A percentile compares a stretch with the other conserved stretches of the same genome.
These are phyloP conservation scores for Prunella vulgaris DNA, from an alignment of 257 asterid genomes.

Conservation along the genomic window DNA sequence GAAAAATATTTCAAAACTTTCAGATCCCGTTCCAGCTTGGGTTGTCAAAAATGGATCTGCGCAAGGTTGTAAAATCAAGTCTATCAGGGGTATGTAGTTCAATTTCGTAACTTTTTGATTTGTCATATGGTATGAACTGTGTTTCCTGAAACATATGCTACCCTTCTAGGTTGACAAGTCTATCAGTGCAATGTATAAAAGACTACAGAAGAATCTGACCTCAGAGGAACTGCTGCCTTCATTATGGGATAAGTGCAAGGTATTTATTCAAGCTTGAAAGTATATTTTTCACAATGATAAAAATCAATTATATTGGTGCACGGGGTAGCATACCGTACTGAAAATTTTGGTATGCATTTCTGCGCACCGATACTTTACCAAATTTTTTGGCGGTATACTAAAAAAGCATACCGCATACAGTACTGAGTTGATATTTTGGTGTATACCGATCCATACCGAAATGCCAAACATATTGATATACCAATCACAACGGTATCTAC, in stretches of 20 bases:
- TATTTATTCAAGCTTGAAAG: constrained; percentile 24
- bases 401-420: too few relatives aligned
- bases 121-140: constrained; percentile 11
- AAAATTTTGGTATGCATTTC: too few relatives aligned
- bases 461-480: too few relatives aligned
- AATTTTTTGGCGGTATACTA: too few relatives aligned
- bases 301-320: constrained; percentile 6
- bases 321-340: too few relatives aligned
- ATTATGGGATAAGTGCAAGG: constrained; percentile 99
- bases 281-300: background rate
- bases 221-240: constrained; percentile 88
- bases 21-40: constrained; percentile 99
- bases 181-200: constrained; percentile 75
- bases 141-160: background rate
- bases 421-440: too few relatives aligned
- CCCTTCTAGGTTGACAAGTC: constrained; percentile 80
- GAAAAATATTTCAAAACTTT: constrained; percentile 25
- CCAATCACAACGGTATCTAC: too few relatives aligned
- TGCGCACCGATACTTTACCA: too few relatives aligned
- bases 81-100: constrained; percentile 93
- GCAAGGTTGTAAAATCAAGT: constrained; percentile 90
- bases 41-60: constrained; percentile 83
- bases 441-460: too few relatives aligned
- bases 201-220: constrained; percentile 57
- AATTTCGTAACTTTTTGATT: constrained; percentile 11